A percentile compares a stretch with the other conserved stretches of the same genome.
phyloP scores from a whole-genome alignment of 352 stramenopile genomes.

The Blastocystis sp. region DNA sequence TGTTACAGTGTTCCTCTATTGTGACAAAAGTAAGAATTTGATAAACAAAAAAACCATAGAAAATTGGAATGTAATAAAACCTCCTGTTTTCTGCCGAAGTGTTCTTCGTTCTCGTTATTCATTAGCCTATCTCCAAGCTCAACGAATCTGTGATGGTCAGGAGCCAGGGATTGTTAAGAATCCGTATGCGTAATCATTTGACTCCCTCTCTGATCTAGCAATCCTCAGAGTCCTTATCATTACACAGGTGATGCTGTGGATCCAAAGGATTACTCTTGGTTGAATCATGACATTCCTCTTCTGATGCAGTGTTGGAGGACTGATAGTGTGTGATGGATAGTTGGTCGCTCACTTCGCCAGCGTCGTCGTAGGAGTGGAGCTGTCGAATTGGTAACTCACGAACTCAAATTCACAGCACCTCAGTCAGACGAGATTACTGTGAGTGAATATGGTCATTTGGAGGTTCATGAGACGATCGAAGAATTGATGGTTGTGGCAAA shows the following conservation, averaged over 20 bases:
- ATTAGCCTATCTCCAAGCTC: slow-evolving; percentile 20
- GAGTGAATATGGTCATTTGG: slow-evolving; percentile 35
- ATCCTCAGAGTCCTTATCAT: not conserved
- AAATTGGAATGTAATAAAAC: slow-evolving; percentile 10
- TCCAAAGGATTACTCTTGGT: not conserved
- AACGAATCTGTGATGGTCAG: not conserved
- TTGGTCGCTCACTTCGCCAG: slow-evolving; percentile 17
- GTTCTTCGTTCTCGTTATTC: slow-evolving; percentile 44
- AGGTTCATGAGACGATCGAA: slow-evolving; percentile 62
- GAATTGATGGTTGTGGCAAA: slow-evolving; percentile 63
- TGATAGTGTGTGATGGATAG: not conserved
- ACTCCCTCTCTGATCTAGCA: not conserved
- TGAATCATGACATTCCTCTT: slow-evolving; percentile 32
- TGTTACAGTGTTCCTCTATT: slow-evolving; percentile 26
- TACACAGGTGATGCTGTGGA: slow-evolving; percentile 21
- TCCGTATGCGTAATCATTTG: not conserved
- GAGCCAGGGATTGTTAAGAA: not conserved
- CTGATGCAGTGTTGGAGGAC: slow-evolving; percentile 15
- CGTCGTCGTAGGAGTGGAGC: slow-evolving; percentile 23
- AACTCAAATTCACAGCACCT: not conserved
- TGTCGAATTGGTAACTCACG: slow-evolving; percentile 21
- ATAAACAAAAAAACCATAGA: not conserved
- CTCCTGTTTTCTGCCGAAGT: not conserved
- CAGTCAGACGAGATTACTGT: slow-evolving; percentile 37
- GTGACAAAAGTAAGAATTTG: not conserved